Evolutionary conservation across 2,329 filamentous ascomycete genomes (phyloP).

Genomic region (Chalara sp.): DNA sequence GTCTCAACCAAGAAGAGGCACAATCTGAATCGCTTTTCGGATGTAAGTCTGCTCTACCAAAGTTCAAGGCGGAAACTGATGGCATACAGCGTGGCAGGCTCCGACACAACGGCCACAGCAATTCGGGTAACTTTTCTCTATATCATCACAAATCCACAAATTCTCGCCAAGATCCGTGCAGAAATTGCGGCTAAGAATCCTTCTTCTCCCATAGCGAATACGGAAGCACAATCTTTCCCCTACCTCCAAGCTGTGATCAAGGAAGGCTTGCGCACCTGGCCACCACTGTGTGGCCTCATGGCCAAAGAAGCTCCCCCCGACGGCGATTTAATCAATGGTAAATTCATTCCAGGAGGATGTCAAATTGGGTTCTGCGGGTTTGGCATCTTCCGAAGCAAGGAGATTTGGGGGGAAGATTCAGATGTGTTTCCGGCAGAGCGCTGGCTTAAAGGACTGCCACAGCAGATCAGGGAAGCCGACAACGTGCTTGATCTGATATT

Average conservation of each 20-base stretch:
- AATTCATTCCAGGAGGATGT: conserved; percentile 12
- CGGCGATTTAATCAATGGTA: conserved; percentile 12
- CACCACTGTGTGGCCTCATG: conserved; percentile 31
- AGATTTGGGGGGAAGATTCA: conserved; percentile 31
- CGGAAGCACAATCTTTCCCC: conserved; percentile 25
- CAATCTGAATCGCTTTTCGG: conserved; percentile 13
- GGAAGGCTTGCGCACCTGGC: conserved; percentile 41
- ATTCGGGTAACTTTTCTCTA: conserved; percentile 27
- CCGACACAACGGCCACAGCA: conserved; percentile 49
- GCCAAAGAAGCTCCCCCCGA: conserved; percentile 10
- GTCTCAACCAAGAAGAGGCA: conserved; percentile 14
- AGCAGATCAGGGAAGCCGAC: conserved; percentile 25
- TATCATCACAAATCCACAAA: conserved; percentile 5
- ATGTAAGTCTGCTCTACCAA: conserved; percentile 5
- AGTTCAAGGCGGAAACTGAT: too few relatives aligned
- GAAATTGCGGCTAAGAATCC: conserved; percentile 3
- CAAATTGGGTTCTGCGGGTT: conserved; percentile 19
- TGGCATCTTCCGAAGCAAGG: conserved; percentile 25
- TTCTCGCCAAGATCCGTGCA: conserved; percentile 1
- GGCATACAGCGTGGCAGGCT: conserved; percentile 37
- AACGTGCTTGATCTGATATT: conserved; percentile 34
- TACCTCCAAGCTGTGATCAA: conserved; percentile 44
- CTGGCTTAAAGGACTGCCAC: conserved; percentile 34
- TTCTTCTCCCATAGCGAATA: conserved; percentile 29
- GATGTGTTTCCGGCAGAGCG: conserved; percentile 36